Conservation (phyloP, 148 eudicot genomes). For the Heliamphora exappendiculata region DNA sequence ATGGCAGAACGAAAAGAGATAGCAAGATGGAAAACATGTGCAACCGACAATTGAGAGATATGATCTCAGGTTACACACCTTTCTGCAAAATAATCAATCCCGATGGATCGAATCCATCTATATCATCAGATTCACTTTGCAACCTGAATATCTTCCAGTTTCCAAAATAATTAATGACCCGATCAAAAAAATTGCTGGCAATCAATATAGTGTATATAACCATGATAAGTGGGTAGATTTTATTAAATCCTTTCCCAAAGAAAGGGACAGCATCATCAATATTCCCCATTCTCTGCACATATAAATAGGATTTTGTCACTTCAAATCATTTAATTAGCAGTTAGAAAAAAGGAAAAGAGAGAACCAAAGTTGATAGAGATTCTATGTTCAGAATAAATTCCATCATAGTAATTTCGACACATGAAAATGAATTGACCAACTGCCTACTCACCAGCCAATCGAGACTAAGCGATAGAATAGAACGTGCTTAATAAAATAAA, state of each 20-base stretch:
- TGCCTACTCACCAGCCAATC: not conserved
- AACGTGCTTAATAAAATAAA: not conserved
- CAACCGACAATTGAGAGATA: not conserved
- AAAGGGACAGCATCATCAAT: slow-evolving; percentile 96
- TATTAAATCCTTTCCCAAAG: slow-evolving; percentile 87
- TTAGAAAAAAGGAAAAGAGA: not conserved
- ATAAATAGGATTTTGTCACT: slow-evolving; percentile 3
- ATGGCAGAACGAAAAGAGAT: not conserved
- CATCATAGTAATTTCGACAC: not conserved
- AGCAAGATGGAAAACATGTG: not conserved
- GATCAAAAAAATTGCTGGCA: slow-evolving; percentile 87
- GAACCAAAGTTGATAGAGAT: not conserved
- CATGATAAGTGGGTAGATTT: slow-evolving; percentile 89
- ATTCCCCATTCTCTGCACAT: slow-evolving; percentile 84
- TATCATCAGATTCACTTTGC: slow-evolving; percentile 61
- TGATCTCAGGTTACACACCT: slow-evolving; percentile 40
- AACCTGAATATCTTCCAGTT: slow-evolving; percentile 80
- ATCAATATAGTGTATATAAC: slow-evolving; percentile 81
- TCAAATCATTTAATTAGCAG: not conserved
- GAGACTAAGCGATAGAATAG: not conserved
- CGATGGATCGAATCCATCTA: slow-evolving; percentile 86
- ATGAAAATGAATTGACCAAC: not conserved
- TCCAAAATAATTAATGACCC: slow-evolving; percentile 66
- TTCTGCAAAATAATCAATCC: slow-evolving; percentile 83
- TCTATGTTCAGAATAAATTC: not conserved